These are phyloP conservation scores for Malassezia caprae DNA, from an alignment of 1,284 basidiomycete genomes.

Conservation along the genomic window DNA sequence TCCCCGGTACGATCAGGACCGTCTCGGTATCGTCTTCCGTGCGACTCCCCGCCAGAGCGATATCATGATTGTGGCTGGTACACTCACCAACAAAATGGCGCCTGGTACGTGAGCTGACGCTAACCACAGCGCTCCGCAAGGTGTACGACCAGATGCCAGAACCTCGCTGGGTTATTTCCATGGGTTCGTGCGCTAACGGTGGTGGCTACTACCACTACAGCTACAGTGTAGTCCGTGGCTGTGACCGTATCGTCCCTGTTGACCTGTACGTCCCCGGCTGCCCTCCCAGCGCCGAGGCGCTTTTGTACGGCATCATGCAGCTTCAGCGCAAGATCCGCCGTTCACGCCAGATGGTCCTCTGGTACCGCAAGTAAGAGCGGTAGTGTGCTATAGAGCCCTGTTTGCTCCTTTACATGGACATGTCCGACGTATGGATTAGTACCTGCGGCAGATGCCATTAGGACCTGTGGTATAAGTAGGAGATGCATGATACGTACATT, in stretches of 20 bases:
- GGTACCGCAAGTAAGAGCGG: slow-evolving; percentile 55
- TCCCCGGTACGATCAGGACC: slow-evolving; percentile 95
- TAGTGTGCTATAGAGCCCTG: slow-evolving; percentile 1
- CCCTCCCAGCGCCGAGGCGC: slow-evolving; percentile 75
- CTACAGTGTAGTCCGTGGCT: slow-evolving; percentile 97
- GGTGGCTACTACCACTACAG: slow-evolving; percentile 93
- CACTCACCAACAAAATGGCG: slow-evolving; percentile 99
- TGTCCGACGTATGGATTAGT: not conserved
- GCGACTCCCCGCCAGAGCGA: slow-evolving; percentile 94
- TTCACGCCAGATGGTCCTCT: slow-evolving; percentile 76
- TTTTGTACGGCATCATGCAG: slow-evolving; percentile 61
- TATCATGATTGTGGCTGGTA: slow-evolving; percentile 99
- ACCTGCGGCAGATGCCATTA: not conserved
- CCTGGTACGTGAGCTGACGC: slow-evolving; percentile 58
- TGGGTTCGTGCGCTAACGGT: slow-evolving; percentile 98
- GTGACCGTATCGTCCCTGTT: slow-evolving; percentile 95
- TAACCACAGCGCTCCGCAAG: slow-evolving; percentile 24
- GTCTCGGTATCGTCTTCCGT: slow-evolving; percentile 94
- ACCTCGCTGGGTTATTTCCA: slow-evolving; percentile 81
- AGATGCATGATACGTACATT: slow-evolving; percentile 27
- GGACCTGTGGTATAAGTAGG: slow-evolving; percentile 9
- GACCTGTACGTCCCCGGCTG: slow-evolving; percentile 79
- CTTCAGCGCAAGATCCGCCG: slow-evolving; percentile 93
- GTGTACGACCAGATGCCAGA: slow-evolving; percentile 48
- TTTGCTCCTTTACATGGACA: not conserved